A percentile compares a stretch with the other conserved stretches of the same genome.
Conservation (phyloP, 805 yeast genomes). For the Jamesozyma piceae region DNA sequence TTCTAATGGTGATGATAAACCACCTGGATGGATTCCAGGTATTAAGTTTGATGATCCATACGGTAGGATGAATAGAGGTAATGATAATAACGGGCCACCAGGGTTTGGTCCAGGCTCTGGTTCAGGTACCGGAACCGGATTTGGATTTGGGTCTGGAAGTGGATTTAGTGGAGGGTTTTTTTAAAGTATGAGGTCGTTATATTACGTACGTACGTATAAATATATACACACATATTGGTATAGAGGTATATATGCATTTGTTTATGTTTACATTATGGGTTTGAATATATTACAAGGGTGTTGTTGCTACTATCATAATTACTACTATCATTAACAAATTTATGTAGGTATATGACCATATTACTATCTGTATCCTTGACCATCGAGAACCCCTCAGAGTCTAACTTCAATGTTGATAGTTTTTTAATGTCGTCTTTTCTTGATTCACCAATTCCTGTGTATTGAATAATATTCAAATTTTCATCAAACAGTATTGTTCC, state of each 20-base stretch:
- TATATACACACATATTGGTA: too few relatives aligned
- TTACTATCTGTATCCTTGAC: conserved; percentile 9
- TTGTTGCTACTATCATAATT: conserved; percentile 21
- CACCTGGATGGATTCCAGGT: conserved; percentile 27
- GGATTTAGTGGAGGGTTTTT: conserved; percentile 10
- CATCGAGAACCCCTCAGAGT: conserved; percentile 22
- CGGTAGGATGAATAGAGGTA: conserved; percentile 14
- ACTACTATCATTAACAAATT: conserved; percentile 1
- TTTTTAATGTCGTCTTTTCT: conserved; percentile 20
- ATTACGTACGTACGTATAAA: too few relatives aligned
- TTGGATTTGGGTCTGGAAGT: conserved; percentile 1
- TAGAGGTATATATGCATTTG: too few relatives aligned
- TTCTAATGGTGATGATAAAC: background rate
- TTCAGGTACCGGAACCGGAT: conserved; percentile 1
- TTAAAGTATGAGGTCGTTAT: too few relatives aligned
- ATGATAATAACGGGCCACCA: conserved; percentile 6
- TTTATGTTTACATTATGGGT: too few relatives aligned
- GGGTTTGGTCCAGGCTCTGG: too few relatives aligned
- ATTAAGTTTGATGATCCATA: conserved; percentile 29
- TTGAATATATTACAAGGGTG: conserved; percentile 23
- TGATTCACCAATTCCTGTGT: conserved; percentile 25
- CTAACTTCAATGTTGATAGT: conserved; percentile 17
- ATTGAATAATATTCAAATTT: conserved; percentile 24
- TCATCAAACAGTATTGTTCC: conserved; percentile 28
- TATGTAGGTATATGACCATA: conserved; percentile 18